Conservation (phyloP, 441 rosid species). For the Oxalis stricta region DNA sequence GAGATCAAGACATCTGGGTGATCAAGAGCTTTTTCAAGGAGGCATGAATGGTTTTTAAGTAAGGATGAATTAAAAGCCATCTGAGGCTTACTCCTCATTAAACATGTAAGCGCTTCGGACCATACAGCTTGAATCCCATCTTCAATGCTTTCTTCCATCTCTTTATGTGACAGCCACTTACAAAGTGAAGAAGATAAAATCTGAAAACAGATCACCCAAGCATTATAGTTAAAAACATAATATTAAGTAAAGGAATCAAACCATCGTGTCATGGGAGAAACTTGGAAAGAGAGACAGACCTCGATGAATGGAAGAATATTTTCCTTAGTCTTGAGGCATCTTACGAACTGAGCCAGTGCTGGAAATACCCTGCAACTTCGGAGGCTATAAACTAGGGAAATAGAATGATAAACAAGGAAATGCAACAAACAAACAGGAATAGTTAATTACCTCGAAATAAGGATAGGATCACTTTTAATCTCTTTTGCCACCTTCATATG, state of each 20-base stretch:
- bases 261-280: too few species aligned
- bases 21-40: constrained; percentile 30
- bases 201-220: constrained; percentile 15
- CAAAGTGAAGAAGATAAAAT: constrained; percentile 20
- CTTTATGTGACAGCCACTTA: constrained; percentile 24
- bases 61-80: constrained; percentile 25
- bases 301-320: constrained; percentile 19
- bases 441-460: constrained; percentile 23
- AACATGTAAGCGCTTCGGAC: constrained; percentile 27
- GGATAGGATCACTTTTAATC: background rate
- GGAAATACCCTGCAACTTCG: constrained; percentile 27
- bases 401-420: background rate
- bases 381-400: background rate
- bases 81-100: constrained; percentile 28
- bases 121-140: constrained; percentile 23
- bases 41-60: constrained; percentile 31
- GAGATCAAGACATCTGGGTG: constrained; percentile 26
- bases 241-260: background rate
- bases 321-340: constrained; percentile 24
- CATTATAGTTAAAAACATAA: background rate
- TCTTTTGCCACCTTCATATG: constrained; percentile 10
- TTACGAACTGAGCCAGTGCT: constrained; percentile 19
- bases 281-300: constrained; percentile 27
- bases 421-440: background rate
- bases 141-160: constrained; percentile 11